Evolutionary conservation across 192 early-diverging fungal species (phyloP), one percentile per base, ranked within the genome.

Genomic region (Allomyces macrogynus): DNA sequence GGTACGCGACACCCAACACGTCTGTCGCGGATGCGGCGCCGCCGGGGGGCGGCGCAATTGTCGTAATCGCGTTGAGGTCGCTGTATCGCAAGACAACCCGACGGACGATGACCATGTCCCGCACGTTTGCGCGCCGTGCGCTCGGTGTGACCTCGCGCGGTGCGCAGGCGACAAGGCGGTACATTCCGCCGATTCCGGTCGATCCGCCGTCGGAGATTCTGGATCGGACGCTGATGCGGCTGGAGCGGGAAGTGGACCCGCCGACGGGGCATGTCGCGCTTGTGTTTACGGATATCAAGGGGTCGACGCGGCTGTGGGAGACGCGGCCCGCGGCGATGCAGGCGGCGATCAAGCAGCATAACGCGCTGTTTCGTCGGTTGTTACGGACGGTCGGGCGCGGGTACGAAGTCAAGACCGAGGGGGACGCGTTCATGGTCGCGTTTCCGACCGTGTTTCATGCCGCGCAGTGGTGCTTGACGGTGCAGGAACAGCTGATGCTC

Each of bases 341-440:
- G 61, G 77, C 81, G 62, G 89, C 92, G 1, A 89, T 92, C 70
- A 88, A 90, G 72, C 80, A 85, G 20, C 92, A 95, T 71, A 89
- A 91, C 67, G 64, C 72, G 54, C 77, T 87, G 5, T 89, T 95
- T 89, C 79, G 92, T 11, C 81, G 87, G 63, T 79, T 85, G 60
- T 74, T 95, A 32, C 82, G 87, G 62, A 80, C 79, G 24, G 84
- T 87, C 61, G 89, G 90, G 43, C 32, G 32, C 7, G 92, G 92
- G 22, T 95, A 95, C 66, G 92, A 95, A 68, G 92, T 95, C 60
- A 95, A 95, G 70, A 95, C 89, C 1, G 92, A 95, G 75, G 92
- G 92, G 62, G 92, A 95, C 68, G 89, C 89, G 20, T 88, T 95
- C 69, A 95, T 95, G 87, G 89, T 91, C 23, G 87, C 84, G 63